Conservation (phyloP, 805 yeast species). For the Candida railenensis region DNA sequence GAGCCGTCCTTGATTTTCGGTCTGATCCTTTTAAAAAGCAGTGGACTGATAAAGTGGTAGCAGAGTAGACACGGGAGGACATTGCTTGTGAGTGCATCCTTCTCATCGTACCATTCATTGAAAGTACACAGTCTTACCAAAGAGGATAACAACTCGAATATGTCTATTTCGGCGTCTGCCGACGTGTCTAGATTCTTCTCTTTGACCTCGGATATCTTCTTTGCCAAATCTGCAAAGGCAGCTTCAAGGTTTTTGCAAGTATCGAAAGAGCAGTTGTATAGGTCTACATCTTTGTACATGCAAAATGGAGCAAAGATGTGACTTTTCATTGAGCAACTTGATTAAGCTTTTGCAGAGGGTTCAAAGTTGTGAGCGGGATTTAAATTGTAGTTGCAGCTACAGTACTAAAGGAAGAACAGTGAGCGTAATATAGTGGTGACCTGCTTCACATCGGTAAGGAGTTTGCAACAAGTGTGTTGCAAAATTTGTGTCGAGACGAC, state of each 20-base stretch:
- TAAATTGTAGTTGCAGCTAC: too few species aligned
- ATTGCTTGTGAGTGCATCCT: neutral
- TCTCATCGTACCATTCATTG: neutral
- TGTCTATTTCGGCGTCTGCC: neutral
- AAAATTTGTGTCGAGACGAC: too few species aligned
- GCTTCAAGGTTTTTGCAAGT: neutral
- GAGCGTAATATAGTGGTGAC: neutral
- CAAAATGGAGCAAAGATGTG: neutral
- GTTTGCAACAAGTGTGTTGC: neutral
- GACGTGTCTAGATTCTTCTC: neutral
- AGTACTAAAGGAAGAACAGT: too few species aligned
- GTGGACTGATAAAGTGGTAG: neutral
- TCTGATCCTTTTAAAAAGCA: neutral
- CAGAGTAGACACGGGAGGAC: neutral
- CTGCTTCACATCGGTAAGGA: neutral
- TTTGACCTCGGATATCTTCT: neutral
- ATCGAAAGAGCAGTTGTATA: neutral
- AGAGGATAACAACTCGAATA: neutral
- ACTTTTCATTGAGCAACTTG: neutral
- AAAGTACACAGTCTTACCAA: neutral
- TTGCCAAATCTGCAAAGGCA: neutral
- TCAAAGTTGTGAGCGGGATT: neutral
- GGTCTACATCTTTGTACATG: neutral
- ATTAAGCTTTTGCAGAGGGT: too few species aligned
- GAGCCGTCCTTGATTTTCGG: neutral